phyloP scores from a whole-genome alignment of 305 asterid genomes.

The Solanum chacoense region DNA sequence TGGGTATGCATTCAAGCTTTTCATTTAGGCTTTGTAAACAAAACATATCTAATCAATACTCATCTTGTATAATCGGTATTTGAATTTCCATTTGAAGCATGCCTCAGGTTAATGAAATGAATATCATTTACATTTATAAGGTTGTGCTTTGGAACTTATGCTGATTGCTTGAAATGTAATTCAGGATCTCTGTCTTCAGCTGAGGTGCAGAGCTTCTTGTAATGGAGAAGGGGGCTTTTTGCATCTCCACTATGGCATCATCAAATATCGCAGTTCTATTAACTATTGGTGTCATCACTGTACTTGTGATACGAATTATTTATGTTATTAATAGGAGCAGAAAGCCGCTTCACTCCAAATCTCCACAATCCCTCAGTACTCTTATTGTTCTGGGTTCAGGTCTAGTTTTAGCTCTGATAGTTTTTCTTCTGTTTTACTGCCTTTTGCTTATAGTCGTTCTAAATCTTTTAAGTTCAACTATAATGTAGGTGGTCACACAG shows the following conservation, averaged over 20 bases:
- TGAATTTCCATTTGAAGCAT: neutral
- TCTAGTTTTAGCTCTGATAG: neutral
- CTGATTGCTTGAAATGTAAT: neutral
- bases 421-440: neutral
- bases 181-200: neutral
- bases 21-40: neutral
- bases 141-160: neutral
- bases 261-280: slow-evolving; percentile 10
- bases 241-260: slow-evolving; percentile 11
- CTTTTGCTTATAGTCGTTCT: neutral
- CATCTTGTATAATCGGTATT: neutral
- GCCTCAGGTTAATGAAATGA: neutral
- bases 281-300: slow-evolving; percentile 26
- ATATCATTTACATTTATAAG: neutral
- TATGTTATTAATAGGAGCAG: slow-evolving; percentile 37
- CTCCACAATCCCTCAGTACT: slow-evolving; percentile 37
- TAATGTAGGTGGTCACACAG: slow-evolving; percentile 84
- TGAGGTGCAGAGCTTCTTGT: neutral
- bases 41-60: neutral
- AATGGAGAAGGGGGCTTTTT: slow-evolving; percentile 20
- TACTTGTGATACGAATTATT: slow-evolving; percentile 34
- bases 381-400: slow-evolving; percentile 87
- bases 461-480: slow-evolving; percentile 1
- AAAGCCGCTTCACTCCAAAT: slow-evolving; percentile 18
- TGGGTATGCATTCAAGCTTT: neutral